Base-by-base conservation (phyloP, 345 rosid genomes). In the Citrus australasica region DNA sequence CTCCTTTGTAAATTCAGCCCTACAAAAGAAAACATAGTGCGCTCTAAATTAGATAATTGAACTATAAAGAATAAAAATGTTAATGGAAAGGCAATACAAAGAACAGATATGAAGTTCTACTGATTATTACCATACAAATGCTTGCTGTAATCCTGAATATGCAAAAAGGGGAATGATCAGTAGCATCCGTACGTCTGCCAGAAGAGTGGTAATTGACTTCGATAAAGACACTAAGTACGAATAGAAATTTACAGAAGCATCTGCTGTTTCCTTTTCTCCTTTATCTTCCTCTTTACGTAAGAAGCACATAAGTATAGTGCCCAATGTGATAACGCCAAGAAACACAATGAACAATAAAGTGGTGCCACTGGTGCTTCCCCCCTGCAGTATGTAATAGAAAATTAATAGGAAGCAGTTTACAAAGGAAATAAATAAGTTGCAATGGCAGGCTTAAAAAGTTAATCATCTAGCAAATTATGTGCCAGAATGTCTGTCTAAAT, bases 1-100 rank as follows among this genome's bases (percentile, higher is more conserved):
- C 59, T 93, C 92, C 90, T 93, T 91, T 71, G 98, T 95, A 84
- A 91, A 95, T 80, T 88, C 95, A 68, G 98, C 97, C 95, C 98
- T 95, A 68, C 64, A 56, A 83, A 56, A 69, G 78, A 75, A 75
- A 42, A 75, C 1, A 24, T 4, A 46, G 62, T 21, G 28, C 21
- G n/a, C 22, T 30, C 46, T 51, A 42, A 60, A 74, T 35, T 67
- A 67, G 40, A 69, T 28, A 62, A 27, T 25, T 42, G 71, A 35
- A 78, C 35, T 9, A 68, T 46, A 27, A 30, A n/a, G 27, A 65
- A 25, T 73, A 19, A 27, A 62, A 51, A 7, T 56, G 71, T 58
- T 56, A 69, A 33, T 9, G 64, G 9, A 64, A 67, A n/a, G 69
- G 76, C 79, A 58, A 61, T n/a, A 59, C 30, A 61, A 30, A 67